Evolutionary conservation across 202 grass and related monocot genomes (phyloP), one percentile per base, ranked within the genome.

Genomic region (Dendrocalamus latiflorus): DNA sequence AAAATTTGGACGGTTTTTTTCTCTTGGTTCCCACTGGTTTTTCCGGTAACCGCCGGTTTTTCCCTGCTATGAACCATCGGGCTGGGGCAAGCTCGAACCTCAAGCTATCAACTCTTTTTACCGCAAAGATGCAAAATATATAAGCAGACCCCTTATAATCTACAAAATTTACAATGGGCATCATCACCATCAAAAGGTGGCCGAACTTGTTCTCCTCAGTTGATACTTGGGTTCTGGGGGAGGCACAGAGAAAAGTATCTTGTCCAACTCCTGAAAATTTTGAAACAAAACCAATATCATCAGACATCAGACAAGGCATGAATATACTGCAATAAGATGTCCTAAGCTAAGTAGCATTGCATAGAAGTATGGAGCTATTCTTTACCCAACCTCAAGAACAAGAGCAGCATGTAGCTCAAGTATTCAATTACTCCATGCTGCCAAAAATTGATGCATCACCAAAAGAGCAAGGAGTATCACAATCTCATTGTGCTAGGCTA

Each of bases 151-250:
- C 72, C 58, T 81, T 72, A 24, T 83, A 91, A 85, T 91, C 87
- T 90, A 92, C 87, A 97, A 36, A 90, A 87, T 62, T 60, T 86
- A 65, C 77, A 81, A 94, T 87, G 56, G 60, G 86, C 84, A 90
- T 63, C 48, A 30, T 38, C 58, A 24, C 33, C 10, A 6, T 78
- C 85, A 97, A 74, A 94, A 65, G 18, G 80, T 17, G 13, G 86
- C 36, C 0, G 91, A 97, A 67, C 87, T 91, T 48, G 89, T 90
- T 87, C 91, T 76, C 59, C 91, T 87, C 84, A 94, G 87, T 41
- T 83, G 87, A 63, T 97, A 90, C 62, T 86, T 94, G 11, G 91
- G 91, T 82, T 91, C 85, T 33, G 79, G 87, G 9, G 78, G 76
- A 63, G 91, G 80, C 15, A 39, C 83, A 1, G 89, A 72, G 67